These are phyloP conservation scores for Pseudogymnoascus sp. DNA, from an alignment of 2,329 filamentous ascomycete species.

Conservation along the genomic window DNA sequence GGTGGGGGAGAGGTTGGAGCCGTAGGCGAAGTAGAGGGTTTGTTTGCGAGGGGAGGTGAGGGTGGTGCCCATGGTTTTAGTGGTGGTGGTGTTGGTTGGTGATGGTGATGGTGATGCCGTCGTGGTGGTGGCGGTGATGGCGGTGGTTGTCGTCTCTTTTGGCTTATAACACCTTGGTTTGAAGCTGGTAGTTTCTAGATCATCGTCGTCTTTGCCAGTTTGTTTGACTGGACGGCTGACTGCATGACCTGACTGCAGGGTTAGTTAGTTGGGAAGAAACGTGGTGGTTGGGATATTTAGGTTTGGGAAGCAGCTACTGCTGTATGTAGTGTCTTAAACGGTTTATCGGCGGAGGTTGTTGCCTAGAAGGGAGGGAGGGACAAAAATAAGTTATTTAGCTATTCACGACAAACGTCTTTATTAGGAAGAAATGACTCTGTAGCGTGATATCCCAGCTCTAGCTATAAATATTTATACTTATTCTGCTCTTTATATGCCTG, in stretches of 20 bases:
- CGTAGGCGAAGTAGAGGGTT: slow-evolving; percentile 59
- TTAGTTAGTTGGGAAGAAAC: neutral
- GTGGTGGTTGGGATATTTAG: neutral
- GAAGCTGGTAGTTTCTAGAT: neutral
- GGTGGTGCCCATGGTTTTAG: neutral
- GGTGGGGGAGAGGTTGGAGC: slow-evolving; percentile 56
- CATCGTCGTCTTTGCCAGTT: neutral
- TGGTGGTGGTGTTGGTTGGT: neutral
- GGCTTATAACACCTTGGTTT: neutral
- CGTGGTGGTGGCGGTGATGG: neutral
- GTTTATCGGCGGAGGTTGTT: neutral
- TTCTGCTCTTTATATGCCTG: neutral
- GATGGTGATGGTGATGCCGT: neutral
- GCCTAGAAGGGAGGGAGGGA: neutral
- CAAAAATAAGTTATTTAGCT: neutral
- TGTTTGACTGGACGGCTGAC: neutral
- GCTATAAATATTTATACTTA: neutral
- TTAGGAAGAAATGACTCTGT: neutral
- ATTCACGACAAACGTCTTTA: neutral
- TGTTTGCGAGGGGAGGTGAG: neutral
- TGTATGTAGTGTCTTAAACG: neutral
- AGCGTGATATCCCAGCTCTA: neutral
- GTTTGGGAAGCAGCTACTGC: neutral
- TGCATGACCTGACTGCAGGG: neutral
- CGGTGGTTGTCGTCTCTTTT: neutral